A percentile compares a stretch with the other conserved stretches of the same genome.
phyloP scores from a whole-genome alignment of 768 basidiomycete genomes.

The Filobasidium wieringae region DNA sequence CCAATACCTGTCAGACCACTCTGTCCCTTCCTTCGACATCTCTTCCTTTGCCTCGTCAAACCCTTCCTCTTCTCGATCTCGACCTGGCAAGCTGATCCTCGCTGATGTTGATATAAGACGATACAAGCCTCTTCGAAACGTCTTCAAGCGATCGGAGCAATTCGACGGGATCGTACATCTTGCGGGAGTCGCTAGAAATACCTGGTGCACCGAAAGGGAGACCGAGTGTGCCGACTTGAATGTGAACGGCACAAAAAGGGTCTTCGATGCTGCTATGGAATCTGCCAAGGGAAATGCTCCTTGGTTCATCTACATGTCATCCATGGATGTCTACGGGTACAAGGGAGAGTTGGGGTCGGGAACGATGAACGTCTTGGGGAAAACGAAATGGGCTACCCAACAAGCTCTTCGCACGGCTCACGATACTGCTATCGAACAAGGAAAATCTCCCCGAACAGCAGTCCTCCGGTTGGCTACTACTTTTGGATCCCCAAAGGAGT shows the following conservation, averaged over 20 bases:
- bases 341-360: constrained; percentile 14
- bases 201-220: constrained; percentile 25
- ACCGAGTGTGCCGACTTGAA: constrained; percentile 27
- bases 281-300: constrained; percentile 14
- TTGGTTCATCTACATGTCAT: constrained; percentile 32
- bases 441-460: constrained; percentile 9
- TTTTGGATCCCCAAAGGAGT: constrained; percentile 30
- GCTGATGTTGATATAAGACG: neutral
- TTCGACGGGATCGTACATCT: constrained; percentile 31
- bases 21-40: neutral
- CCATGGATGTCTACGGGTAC: constrained; percentile 28
- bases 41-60: neutral
- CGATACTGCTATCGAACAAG: neutral
- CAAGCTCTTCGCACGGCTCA: neutral
- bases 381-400: constrained; percentile 27
- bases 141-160: constrained; percentile 17
- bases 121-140: neutral
- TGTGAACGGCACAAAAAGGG: constrained; percentile 46
- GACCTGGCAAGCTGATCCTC: constrained; percentile 1
- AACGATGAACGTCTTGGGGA: constrained; percentile 21
- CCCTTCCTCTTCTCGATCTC: no score
- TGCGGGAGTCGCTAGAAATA: constrained; percentile 22
- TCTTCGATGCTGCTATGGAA: constrained; percentile 16
- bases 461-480: constrained; percentile 31
- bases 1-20: neutral